These are phyloP conservation scores for Aureobasidium sp. DNA, from an alignment of 2,329 filamentous ascomycete species.

Conservation along the genomic window DNA sequence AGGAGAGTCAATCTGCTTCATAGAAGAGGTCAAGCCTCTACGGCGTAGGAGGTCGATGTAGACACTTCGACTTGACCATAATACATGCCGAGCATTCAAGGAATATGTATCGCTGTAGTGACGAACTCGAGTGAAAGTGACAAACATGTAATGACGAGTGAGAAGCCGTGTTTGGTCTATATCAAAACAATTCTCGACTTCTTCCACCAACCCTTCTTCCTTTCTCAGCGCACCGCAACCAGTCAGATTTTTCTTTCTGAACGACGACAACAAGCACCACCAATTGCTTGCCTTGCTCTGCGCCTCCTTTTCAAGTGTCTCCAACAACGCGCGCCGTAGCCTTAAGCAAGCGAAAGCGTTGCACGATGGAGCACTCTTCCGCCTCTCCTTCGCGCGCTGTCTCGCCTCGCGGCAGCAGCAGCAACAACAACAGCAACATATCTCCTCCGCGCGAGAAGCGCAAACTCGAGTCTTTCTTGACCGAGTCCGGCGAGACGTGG, in stretches of 20 bases:
- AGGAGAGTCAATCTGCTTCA: neutral
- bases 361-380: conserved; percentile 3
- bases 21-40: neutral
- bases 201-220: neutral
- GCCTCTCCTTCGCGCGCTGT: neutral
- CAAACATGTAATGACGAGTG: neutral
- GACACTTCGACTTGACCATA: no score
- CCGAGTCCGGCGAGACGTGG: conserved; percentile 5
- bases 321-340: conserved; percentile 5
- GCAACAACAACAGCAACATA: conserved; percentile 1
- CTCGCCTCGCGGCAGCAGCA: conserved; percentile 4
- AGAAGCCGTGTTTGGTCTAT: neutral
- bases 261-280: conserved; percentile 3
- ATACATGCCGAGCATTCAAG: neutral
- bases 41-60: neutral
- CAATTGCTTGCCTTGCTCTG: conserved; percentile 1
- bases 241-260: neutral
- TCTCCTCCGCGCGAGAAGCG: conserved; percentile 1
- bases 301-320: neutral
- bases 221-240: neutral
- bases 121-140: neutral
- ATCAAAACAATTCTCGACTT: conserved; percentile 3
- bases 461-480: neutral
- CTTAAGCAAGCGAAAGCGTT: conserved; percentile 10
- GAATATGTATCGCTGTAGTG: neutral